phyloP scores from a whole-genome alignment of 441 rosid genomes.

The Gossypium davidsonii region DNA sequence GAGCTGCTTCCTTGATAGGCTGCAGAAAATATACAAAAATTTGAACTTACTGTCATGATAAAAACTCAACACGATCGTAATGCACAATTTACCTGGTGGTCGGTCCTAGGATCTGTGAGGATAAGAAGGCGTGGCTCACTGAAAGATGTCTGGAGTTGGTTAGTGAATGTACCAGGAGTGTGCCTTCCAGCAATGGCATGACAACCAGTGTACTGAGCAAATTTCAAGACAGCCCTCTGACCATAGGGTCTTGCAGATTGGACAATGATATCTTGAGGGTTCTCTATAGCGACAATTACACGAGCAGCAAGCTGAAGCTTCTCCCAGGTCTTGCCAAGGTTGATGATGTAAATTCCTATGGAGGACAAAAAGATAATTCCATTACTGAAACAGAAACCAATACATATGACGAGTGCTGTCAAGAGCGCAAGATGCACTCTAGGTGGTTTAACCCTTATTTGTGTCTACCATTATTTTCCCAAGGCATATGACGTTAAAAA shows the following conservation, averaged over 20 bases:
- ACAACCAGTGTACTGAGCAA: constrained; percentile 86
- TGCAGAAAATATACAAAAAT: constrained; percentile 19
- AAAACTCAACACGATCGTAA: not conserved
- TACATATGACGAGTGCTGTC: not conserved
- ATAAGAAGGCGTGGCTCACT: constrained; percentile 82
- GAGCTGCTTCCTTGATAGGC: constrained; percentile 97
- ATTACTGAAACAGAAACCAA: not conserved
- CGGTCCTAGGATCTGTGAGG: constrained; percentile 87
- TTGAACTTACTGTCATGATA: not conserved
- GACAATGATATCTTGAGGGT: constrained; percentile 81
- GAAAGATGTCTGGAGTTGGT: constrained; percentile 82
- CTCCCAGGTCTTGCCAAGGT: constrained; percentile 93
- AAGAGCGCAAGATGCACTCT: not conserved
- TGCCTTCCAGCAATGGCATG: constrained; percentile 96
- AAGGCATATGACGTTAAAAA: no score
- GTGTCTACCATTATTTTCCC: no score
- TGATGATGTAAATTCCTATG: constrained; percentile 76
- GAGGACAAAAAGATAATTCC: not conserved
- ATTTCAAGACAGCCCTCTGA: constrained; percentile 78
- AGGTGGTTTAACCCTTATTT: no score
- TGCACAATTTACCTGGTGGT: constrained; percentile 55
- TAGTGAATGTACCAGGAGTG: constrained; percentile 94
- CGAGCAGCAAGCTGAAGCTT: constrained; percentile 83
- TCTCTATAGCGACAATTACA: constrained; percentile 82
- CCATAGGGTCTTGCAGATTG: constrained; percentile 94